A percentile compares a stretch with the other conserved stretches of the same genome.
Conservation (phyloP, 305 asterid genomes). For the Withania somnifera region DNA sequence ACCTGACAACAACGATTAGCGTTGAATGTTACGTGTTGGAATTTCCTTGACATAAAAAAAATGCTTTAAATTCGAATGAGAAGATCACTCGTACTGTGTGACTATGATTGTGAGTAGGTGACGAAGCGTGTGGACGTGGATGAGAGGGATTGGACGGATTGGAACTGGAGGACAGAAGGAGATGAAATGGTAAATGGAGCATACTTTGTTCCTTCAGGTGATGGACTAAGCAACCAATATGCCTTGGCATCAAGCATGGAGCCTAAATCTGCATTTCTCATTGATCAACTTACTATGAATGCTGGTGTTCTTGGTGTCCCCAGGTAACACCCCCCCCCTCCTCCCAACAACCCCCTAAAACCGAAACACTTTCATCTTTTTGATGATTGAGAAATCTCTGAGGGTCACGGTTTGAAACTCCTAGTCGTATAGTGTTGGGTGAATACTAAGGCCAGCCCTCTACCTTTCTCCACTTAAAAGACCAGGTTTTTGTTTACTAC, state of each 20-base stretch:
- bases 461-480: not conserved
- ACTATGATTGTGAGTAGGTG: constrained; percentile 20
- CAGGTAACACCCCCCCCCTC: constrained; percentile 16
- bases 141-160: constrained; percentile 47
- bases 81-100: not conserved
- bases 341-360: no score
- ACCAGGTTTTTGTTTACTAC: not conserved
- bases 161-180: constrained; percentile 77
- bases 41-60: not conserved
- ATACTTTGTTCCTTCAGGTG: constrained; percentile 64
- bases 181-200: constrained; percentile 64
- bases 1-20: no score
- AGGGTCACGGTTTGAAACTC: not conserved
- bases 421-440: not conserved
- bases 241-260: constrained; percentile 39
- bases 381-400: not conserved
- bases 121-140: constrained; percentile 45
- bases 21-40: no score
- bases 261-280: constrained; percentile 37
- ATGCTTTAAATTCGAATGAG: not conserved
- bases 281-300: constrained; percentile 52
- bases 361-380: not conserved
- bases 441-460: not conserved
- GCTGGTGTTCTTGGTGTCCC: constrained; percentile 58
- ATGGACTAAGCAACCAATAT: constrained; percentile 36